Evolutionary conservation across 2,329 filamentous ascomycete genomes (phyloP), one percentile per base, ranked within the genome.

Genomic region (Apiospora pterosperma): DNA sequence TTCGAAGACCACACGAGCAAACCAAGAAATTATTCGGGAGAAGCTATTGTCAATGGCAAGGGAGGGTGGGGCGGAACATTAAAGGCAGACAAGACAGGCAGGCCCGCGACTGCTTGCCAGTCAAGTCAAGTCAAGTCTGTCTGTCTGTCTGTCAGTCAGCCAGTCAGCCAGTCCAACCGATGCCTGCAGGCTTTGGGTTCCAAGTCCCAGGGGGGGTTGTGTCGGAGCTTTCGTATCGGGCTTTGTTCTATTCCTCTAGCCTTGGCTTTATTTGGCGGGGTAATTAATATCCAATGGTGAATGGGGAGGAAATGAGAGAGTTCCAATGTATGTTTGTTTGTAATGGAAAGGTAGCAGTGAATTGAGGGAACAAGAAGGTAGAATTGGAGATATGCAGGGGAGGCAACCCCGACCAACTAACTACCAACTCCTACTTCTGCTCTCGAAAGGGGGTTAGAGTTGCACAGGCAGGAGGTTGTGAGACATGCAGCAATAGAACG

Each of bases 341-440:
- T 8, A 52, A 31, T 31, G 44, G 25, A 25, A n/a, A 52, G 7
- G 16, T 7, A 34, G 28, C 25, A 31, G 11, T 55, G 48, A n/a
- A 55, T 55, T 31, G 48, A 28, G 25, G 48, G 48, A 55, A 34
- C 48, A 55, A 31, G 16, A 34, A 55, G n/a, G 48, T 34, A 19
- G 48, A 55, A 55, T 55, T 55, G 16, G 16, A 55, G 48, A 55
- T 55, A 55, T 55, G 48, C 48, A 55, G 48, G 48, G 48, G 48
- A 55, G 48, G 48, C 48, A 25, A 55, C 25, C 42, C 48, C 25
- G 12, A 31, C 48, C 25, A 55, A 42, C 39, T 10, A 23, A n/a
- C 48, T 19, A 14, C 39, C 48, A 11, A 55, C n/a, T n/a, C n/a
- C n/a, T n/a, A n/a, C 16, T n/a, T 25, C 48, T 55, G 48, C 48